These are phyloP conservation scores for Gentiana dahurica DNA, from an alignment of 257 asterid species.

Conservation along the genomic window DNA sequence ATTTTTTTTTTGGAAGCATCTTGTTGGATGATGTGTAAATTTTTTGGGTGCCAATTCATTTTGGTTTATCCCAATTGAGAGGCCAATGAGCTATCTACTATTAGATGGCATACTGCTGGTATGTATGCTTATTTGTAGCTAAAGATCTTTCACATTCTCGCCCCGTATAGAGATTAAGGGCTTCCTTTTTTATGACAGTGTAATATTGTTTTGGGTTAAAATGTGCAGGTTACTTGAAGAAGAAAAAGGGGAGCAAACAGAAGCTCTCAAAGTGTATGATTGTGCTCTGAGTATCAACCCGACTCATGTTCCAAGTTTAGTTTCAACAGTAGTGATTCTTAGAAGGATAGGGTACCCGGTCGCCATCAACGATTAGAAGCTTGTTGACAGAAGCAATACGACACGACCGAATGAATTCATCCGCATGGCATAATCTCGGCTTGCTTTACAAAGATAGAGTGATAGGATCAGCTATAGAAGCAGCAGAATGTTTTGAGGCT, in stretches of 20 bases:
- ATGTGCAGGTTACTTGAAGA: conserved; percentile 66
- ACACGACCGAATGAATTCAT: conserved; percentile 61
- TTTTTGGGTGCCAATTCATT: conserved; percentile 64
- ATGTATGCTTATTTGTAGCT: conserved; percentile 4
- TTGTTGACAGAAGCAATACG: conserved; percentile 71
- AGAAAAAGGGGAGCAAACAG: conserved; percentile 49
- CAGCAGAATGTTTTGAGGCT: conserved; percentile 90
- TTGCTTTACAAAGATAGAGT: conserved; percentile 46
- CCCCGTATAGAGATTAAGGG: no score
- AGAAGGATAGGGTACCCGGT: conserved; percentile 28
- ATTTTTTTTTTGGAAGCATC: no score
- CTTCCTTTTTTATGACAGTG: neutral
- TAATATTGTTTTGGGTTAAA: conserved; percentile 2
- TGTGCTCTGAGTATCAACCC: conserved; percentile 73
- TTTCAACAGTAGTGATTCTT: conserved; percentile 62
- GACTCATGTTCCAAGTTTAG: conserved; percentile 66
- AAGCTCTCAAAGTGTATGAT: conserved; percentile 60
- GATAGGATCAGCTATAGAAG: conserved; percentile 34
- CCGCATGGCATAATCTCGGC: conserved; percentile 89
- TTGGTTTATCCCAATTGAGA: conserved; percentile 52
- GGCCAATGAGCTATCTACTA: conserved; percentile 50
- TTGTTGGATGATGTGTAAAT: no score
- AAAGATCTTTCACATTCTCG: no score
- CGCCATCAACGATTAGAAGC: conserved; percentile 60
- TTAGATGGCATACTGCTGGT: conserved; percentile 72